Base-by-base conservation (phyloP, 1,284 basidiomycete species). In the Rhodotorula sp. region DNA sequence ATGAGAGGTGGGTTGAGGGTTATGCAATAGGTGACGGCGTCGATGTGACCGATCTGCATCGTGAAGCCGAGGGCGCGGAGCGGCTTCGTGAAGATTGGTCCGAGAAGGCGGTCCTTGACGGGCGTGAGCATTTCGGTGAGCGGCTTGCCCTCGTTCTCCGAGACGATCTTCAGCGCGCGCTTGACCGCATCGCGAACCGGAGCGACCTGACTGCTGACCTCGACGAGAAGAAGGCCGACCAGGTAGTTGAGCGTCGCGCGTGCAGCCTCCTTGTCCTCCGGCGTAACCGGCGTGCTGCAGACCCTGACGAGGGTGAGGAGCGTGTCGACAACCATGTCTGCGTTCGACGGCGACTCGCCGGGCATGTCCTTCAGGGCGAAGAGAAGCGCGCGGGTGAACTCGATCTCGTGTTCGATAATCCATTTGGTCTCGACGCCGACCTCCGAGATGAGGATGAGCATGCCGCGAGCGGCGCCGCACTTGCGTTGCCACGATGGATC, bases 21-120 rank as follows among this genome's bases (percentile, higher is more conserved):
- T 71, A 83, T 80, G 78, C 92, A 91, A 80, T 94, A 99, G 27
- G 94, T 91, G 71, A 99, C 88, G 19, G 94, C 94, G 78, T 99
- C 96, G 67, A 99, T 94, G 85, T 98, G 94, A 44, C 94, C 96
- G 67, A 99, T 97, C 80, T 99, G 96, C 80, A 95, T 92, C 22
- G 90, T 86, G 79, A 98, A 95, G 2, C 94, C 94, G 27, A 99
- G 85, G 0, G 96, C 96, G 65, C 96, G 86, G n/a, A 99, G 85
- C 27, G 96, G 96, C 79, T 99, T 99, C 34, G 90, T 91, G 82
- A 92, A 99, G 77, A 99, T 95, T 1, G 90, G 89, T 27, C 87
- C 86, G 59, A 98, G 84, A 79, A 98, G 88, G 22, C 94, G 89
- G 68, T 93, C 90, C 59, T 92, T 89, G 75, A 94, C 92, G 2